These are phyloP conservation scores for Extremus antarcticus DNA, from an alignment of 495 filamentous ascomycete species.

Conservation along the genomic window DNA sequence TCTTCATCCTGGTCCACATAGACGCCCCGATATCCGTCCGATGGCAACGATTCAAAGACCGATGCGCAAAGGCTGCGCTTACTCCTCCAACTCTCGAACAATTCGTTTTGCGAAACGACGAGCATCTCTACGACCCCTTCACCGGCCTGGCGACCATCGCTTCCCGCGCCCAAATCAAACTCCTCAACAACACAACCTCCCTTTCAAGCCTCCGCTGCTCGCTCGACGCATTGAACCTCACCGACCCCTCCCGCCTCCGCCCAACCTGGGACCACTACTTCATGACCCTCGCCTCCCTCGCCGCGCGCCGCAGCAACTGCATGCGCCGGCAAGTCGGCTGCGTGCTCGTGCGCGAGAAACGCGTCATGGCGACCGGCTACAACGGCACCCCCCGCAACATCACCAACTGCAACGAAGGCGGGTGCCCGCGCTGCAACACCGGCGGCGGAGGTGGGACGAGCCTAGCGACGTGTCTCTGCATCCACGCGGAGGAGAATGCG, in stretches of 20 bases:
- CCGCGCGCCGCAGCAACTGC: conserved; percentile 85
- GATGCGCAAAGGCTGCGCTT: conserved; percentile 32
- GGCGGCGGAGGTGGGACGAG: conserved; percentile 46
- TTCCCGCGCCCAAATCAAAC: conserved; percentile 64
- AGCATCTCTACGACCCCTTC: conserved; percentile 57
- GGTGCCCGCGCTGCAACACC: conserved; percentile 78
- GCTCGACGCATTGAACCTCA: conserved; percentile 58
- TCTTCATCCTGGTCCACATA: conserved; percentile 84
- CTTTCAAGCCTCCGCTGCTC: conserved; percentile 56
- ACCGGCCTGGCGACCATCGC: conserved; percentile 61
- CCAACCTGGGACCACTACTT: conserved; percentile 98
- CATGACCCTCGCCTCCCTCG: conserved; percentile 87
- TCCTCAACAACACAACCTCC: conserved; percentile 72
- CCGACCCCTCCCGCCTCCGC: conserved; percentile 66
- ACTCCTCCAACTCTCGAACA: conserved; percentile 53
- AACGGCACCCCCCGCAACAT: conserved; percentile 87
- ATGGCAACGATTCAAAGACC: conserved; percentile 59
- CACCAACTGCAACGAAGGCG: conserved; percentile 84
- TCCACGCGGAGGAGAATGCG: conserved; percentile 96
- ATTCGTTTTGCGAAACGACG: conserved; percentile 68
- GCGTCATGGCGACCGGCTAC: conserved; percentile 94
- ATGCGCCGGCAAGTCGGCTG: conserved; percentile 96
- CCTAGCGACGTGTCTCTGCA: conserved; percentile 77
- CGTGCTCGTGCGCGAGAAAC: conserved; percentile 77
- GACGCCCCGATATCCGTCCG: conserved; percentile 78